phyloP scores from a whole-genome alignment of 345 rosid species.

The Crucihimalaya himalaica region DNA sequence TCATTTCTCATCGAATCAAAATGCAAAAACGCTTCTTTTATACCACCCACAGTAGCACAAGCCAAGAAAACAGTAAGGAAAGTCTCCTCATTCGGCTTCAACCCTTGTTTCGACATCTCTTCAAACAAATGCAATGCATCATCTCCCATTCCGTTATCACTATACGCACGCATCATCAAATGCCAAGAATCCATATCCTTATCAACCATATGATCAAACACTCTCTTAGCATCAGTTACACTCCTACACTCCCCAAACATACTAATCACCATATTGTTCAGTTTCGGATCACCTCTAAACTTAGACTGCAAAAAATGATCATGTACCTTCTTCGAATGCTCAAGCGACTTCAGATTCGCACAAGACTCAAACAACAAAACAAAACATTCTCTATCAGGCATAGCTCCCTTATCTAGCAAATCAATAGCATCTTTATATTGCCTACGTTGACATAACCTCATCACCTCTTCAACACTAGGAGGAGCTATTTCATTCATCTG shows the following conservation, averaged over 20 bases:
- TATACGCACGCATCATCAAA: constrained; percentile 64
- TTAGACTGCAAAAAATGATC: constrained; percentile 66
- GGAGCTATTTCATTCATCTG: constrained; percentile 32
- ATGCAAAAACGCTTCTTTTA: constrained; percentile 71
- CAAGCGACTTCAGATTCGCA: constrained; percentile 49
- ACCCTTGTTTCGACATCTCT: constrained; percentile 53
- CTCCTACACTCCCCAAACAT: constrained; percentile 65
- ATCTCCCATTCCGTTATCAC: constrained; percentile 66
- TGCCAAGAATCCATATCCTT: constrained; percentile 76
- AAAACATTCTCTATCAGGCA: constrained; percentile 58
- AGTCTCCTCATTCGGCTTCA: constrained; percentile 60
- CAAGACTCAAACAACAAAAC: constrained; percentile 51
- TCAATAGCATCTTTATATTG: constrained; percentile 66
- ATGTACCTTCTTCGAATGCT: constrained; percentile 72
- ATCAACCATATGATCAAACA: constrained; percentile 71
- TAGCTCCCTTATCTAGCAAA: constrained; percentile 63
- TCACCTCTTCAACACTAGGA: constrained; percentile 45
- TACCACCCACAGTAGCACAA: constrained; percentile 65
- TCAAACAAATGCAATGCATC: constrained; percentile 76
- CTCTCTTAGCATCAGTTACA: constrained; percentile 69
- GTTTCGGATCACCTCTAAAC: constrained; percentile 53
- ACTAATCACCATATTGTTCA: constrained; percentile 59
- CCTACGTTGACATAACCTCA: constrained; percentile 50
- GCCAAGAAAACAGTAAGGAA: constrained; percentile 59
- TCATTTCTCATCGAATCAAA: constrained; percentile 62